Evolutionary conservation across 345 rosid genomes (phyloP).

Genomic region (Acer campestre): DNA sequence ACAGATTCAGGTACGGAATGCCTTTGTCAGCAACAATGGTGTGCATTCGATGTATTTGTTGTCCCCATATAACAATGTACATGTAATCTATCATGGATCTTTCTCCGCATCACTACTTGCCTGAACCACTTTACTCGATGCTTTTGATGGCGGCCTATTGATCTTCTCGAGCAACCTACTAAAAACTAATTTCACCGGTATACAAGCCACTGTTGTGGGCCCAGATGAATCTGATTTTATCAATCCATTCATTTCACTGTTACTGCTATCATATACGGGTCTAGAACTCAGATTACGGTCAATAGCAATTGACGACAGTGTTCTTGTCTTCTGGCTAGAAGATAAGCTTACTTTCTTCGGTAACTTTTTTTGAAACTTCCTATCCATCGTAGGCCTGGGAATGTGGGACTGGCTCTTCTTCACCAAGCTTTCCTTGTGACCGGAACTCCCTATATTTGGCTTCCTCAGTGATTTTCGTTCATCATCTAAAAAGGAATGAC

Average conservation of each 20-base stretch:
- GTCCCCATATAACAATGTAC: conserved; percentile 28
- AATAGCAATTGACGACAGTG: conserved; percentile 73
- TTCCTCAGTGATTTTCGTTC: conserved; percentile 51
- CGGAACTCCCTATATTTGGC: conserved; percentile 33
- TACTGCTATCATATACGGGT: conserved; percentile 27
- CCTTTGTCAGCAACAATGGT: conserved; percentile 27
- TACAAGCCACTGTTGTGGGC: conserved; percentile 92
- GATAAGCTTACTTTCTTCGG: conserved; percentile 58
- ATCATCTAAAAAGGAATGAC: conserved; percentile 36
- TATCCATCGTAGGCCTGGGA: conserved; percentile 46
- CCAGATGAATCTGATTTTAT: conserved; percentile 65
- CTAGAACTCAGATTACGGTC: conserved; percentile 51
- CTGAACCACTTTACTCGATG: conserved; percentile 43
- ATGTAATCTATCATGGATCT: conserved; percentile 38
- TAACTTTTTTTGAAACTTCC: conserved; percentile 49
- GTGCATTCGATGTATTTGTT: conserved; percentile 27
- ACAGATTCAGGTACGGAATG: conserved; percentile 1
- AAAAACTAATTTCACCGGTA: conserved; percentile 93
- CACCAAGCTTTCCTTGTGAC: conserved; percentile 41
- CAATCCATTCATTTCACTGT: conserved; percentile 51
- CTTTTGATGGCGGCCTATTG: conserved; percentile 86
- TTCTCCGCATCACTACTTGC: conserved; percentile 42
- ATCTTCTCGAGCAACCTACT: conserved; percentile 99
- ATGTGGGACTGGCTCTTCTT: conserved; percentile 46
- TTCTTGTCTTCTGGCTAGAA: conserved; percentile 80